Base-by-base conservation (phyloP, 164 flowering plant genomes). In the Liquidambar formosana region DNA sequence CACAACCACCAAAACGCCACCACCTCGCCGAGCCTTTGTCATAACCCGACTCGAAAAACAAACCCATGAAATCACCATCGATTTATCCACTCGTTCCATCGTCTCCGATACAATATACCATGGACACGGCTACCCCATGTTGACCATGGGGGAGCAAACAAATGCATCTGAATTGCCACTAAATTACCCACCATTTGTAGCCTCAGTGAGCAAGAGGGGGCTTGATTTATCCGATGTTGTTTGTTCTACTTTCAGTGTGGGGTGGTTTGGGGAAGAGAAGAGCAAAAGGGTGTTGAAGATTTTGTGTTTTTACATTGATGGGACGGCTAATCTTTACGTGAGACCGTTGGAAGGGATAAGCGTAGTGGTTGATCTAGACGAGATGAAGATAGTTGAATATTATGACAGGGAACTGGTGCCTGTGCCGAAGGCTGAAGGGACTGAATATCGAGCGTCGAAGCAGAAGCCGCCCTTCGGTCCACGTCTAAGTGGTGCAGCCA, bases 311-410 rank as follows among this genome's bases (percentile, higher is more conserved):
- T 76, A 77, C n/a, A 25, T 56, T 3, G 79, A 81, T 5, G 86
- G 76, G 9, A 83, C 86, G 0, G 78, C 68, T 16, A 89, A 87
- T 64, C 9, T 83, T 18, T 80, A 79, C 54, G 22, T 77, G 71
- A 78, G 80, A 56, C 94, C 94, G 0, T 52, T 87, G 0, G 89
- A 85, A 26, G 91, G 91, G 1, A 67, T 89, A 19, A 74, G 77
- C 0, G 72, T 79, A 12, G 63, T 70, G 0, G 89, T 85, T 41
- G 89, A 85, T 65, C 64, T 85, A 6, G 91, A 87, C 46, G 64
- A 57, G 46, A 79, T 85, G 85, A 79, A 79, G 68, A 78, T 89
- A 5, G 53, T 69, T 1, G 76, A 67, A 4, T 85, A 69, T 57
- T 9, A 21, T 2, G 91, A 89, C 60, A 65, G 81, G 51, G 8